These are phyloP conservation scores for Lentithecium fluviatile DNA, from an alignment of 495 filamentous ascomycete genomes.

Conservation along the genomic window DNA sequence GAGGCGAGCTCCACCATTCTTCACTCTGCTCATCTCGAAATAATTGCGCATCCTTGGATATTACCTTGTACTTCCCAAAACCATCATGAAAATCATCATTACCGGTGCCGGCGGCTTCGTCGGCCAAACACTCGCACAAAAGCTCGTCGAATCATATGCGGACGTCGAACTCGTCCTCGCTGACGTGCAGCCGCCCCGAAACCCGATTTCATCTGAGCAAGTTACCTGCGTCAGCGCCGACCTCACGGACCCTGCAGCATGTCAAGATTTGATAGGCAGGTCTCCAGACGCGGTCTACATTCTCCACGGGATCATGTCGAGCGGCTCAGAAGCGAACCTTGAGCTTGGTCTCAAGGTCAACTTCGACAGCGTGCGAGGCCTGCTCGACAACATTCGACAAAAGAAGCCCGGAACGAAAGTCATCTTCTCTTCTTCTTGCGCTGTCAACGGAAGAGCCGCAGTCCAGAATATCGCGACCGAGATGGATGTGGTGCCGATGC, in stretches of 20 bases:
- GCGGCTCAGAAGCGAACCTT: slow-evolving; percentile 32
- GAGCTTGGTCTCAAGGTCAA: slow-evolving; percentile 35
- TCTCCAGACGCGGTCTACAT: slow-evolving; percentile 31
- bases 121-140: slow-evolving; percentile 31
- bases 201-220: slow-evolving; percentile 21
- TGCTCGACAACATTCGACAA: slow-evolving; percentile 25
- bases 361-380: slow-evolving; percentile 33
- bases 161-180: slow-evolving; percentile 28
- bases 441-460: slow-evolving; percentile 32
- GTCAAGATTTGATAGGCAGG: slow-evolving; percentile 8
- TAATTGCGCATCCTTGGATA: too few relatives aligned
- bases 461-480: slow-evolving; percentile 29
- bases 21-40: too few relatives aligned
- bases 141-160: slow-evolving; percentile 16
- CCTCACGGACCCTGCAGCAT: slow-evolving; percentile 25
- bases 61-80: neutral
- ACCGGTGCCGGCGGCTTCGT: slow-evolving; percentile 37
- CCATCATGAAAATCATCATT: slow-evolving; percentile 24
- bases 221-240: slow-evolving; percentile 30
- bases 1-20: too few relatives aligned
- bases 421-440: slow-evolving; percentile 35
- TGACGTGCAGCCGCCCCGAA: slow-evolving; percentile 26
- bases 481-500: slow-evolving; percentile 29
- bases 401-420: slow-evolving; percentile 31
- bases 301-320: slow-evolving; percentile 37